Evolutionary conservation across 139 green algal species (phyloP).

Genomic region (Gonium pectorale): DNA sequence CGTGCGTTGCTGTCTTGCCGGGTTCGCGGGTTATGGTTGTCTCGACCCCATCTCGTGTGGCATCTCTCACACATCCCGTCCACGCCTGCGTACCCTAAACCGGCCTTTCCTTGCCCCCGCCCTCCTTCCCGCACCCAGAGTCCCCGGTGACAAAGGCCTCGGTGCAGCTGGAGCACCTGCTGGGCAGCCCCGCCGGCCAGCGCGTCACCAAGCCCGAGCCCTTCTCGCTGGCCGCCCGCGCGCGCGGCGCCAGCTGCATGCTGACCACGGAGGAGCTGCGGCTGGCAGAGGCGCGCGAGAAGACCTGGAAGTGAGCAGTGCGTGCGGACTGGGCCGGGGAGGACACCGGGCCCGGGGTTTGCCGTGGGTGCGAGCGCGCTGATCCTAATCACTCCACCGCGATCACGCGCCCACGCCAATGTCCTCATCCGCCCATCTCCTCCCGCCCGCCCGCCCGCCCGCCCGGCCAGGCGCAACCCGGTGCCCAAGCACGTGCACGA

Average conservation of each 20-base stretch:
- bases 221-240: constrained; percentile 19
- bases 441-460: too few relatives aligned
- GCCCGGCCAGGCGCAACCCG: constrained; percentile 42
- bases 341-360: too few relatives aligned
- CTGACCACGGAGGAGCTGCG: constrained; percentile 49
- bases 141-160: constrained; percentile 12
- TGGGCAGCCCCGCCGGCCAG: constrained; percentile 46
- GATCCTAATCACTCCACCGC: too few relatives aligned
- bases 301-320: constrained; percentile 32
- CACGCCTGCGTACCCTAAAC: too few relatives aligned
- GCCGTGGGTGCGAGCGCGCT: too few relatives aligned
- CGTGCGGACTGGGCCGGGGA: too few relatives aligned
- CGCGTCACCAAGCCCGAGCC: constrained; percentile 51
- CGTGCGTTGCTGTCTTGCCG: too few relatives aligned
- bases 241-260: constrained; percentile 31
- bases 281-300: constrained; percentile 39
- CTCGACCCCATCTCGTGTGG: too few relatives aligned
- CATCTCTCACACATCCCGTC: too few relatives aligned
- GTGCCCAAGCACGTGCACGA: constrained; percentile 61
- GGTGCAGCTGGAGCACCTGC: constrained; percentile 24
- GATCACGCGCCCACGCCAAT: too few relatives aligned
- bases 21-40: too few relatives aligned
- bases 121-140: neutral
- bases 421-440: too few relatives aligned
- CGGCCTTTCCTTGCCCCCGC: neutral